Evolutionary conservation across 768 basidiomycete genomes (phyloP).

Genomic region (Cystobasidium onofrii): DNA sequence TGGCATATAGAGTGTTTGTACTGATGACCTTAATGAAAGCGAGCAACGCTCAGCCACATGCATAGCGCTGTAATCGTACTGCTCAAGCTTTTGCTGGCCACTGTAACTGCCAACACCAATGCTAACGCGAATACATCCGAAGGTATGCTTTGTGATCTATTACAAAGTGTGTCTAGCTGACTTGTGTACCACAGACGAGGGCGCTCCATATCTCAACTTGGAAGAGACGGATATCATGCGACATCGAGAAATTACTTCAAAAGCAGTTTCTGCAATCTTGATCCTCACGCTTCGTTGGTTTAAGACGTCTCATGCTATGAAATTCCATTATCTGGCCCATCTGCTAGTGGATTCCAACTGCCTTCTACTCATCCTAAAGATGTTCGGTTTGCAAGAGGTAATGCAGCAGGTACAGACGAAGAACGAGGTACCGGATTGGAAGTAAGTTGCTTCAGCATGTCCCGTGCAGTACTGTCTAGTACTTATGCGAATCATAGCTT

Average conservation of each 20-base stretch:
- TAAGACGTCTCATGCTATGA: constrained; percentile 96
- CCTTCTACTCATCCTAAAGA: constrained; percentile 82
- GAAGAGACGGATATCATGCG: constrained; percentile 89
- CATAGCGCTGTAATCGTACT: constrained; percentile 88
- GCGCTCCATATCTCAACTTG: constrained; percentile 59
- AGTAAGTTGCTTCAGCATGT: no score
- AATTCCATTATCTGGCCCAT: constrained; percentile 96
- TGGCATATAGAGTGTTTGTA: background rate
- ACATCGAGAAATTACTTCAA: constrained; percentile 94
- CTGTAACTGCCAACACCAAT: constrained; percentile 66
- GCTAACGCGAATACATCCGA: background rate
- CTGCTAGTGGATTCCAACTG: constrained; percentile 91
- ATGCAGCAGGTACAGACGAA: constrained; percentile 72
- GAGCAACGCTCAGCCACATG: constrained; percentile 69
- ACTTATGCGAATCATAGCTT: constrained; percentile 55
- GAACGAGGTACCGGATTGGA: constrained; percentile 56
- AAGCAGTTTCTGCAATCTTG: constrained; percentile 90
- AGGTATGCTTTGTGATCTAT: background rate
- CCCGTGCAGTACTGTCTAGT: no score
- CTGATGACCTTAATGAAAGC: constrained; percentile 50
- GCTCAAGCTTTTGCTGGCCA: constrained; percentile 82
- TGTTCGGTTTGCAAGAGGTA: constrained; percentile 95
- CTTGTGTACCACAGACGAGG: constrained; percentile 34
- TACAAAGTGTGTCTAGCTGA: background rate
- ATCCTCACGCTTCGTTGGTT: constrained; percentile 91